Conservation (phyloP, 192 early-diverging fungal species). For the Funneliformis geosporum region DNA sequence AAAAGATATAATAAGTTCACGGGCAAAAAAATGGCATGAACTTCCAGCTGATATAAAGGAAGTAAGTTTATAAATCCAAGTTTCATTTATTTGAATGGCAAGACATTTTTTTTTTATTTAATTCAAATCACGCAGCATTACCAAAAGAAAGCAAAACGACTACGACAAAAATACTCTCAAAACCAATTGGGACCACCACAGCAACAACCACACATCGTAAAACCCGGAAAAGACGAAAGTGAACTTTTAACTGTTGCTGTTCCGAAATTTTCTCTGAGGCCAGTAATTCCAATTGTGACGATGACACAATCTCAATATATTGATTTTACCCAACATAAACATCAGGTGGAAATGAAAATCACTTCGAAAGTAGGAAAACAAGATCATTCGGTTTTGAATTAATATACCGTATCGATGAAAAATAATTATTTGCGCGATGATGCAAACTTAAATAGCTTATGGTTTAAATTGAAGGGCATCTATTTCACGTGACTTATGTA, state of each 20-base stretch:
- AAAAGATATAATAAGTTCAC: background rate
- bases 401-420: too few relatives aligned
- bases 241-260: background rate
- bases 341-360: too few relatives aligned
- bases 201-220: background rate
- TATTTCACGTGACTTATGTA: too few relatives aligned
- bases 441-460: too few relatives aligned
- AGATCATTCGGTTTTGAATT: too few relatives aligned
- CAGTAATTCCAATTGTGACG: too few relatives aligned
- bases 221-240: background rate
- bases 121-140: background rate
- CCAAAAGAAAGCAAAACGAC: background rate
- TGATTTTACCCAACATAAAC: too few relatives aligned
- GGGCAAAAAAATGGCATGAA: background rate
- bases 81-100: background rate
- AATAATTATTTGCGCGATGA: too few relatives aligned
- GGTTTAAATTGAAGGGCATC: too few relatives aligned
- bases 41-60: background rate
- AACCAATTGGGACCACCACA: background rate
- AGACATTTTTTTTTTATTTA: background rate
- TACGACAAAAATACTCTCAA: background rate
- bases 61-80: background rate
- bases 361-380: too few relatives aligned
- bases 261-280: background rate
- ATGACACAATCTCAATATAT: too few relatives aligned